Conservation (phyloP, 805 yeast species). For the Scheffersomyces coipomensis region DNA sequence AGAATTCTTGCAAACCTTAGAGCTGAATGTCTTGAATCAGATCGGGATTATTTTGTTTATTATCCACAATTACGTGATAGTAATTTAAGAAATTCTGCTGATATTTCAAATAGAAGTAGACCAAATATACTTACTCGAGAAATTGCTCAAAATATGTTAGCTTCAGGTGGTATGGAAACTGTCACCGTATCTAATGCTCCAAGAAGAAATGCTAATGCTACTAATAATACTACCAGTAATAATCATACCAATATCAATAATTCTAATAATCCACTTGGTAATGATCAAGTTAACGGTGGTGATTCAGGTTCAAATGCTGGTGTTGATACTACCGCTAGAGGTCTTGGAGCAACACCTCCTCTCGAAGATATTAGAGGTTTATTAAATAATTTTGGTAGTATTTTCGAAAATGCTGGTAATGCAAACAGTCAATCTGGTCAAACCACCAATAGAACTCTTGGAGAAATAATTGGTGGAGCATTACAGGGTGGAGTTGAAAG, state of each 20-base stretch:
- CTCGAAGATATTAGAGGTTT: conserved; percentile 13
- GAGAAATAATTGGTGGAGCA: conserved; percentile 1
- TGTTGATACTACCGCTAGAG: not conserved
- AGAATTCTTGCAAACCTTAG: conserved; percentile 25
- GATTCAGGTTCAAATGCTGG: not conserved
- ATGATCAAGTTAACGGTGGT: not conserved
- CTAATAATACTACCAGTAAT: not conserved
- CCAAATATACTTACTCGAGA: conserved; percentile 39
- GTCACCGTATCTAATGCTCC: conserved; percentile 6
- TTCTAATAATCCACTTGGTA: not conserved
- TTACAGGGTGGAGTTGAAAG: conserved; percentile 2
- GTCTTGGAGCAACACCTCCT: not conserved
- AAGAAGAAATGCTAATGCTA: not conserved
- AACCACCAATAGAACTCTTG: too few relatives aligned
- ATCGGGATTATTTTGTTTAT: conserved; percentile 25
- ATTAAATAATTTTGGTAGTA: conserved; percentile 20
- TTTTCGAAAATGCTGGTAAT: too few relatives aligned
- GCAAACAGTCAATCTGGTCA: too few relatives aligned
- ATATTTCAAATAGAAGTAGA: conserved; percentile 26
- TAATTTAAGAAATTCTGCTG: conserved; percentile 22
- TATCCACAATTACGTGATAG: conserved; percentile 21
- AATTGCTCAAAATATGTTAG: conserved; percentile 32
- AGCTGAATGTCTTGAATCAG: conserved; percentile 20
- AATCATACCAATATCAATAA: not conserved
- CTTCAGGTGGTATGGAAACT: conserved; percentile 24